Evolutionary conservation across 2,329 filamentous ascomycete species (phyloP), one percentile per base, ranked within the genome.

Genomic region (Pyrenochaeta sp.): DNA sequence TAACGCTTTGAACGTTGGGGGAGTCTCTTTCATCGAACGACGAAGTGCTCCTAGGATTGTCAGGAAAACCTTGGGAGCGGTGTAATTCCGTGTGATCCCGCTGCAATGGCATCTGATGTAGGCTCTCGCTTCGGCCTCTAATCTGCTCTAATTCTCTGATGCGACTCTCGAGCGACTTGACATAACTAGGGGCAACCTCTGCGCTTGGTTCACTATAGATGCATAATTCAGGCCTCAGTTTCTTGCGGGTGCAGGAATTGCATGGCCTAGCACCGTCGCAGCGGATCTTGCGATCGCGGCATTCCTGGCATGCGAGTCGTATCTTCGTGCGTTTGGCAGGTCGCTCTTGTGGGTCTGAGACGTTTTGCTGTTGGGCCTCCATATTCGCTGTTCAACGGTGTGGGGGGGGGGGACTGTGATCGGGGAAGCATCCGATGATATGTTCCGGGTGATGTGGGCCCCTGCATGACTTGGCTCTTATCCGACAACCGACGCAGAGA

Each of bases 251-350:
- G 36, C 49, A 52, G 18, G 49, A 41, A 32, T 42, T 32, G 21
- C 49, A 52, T 27, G 49, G 49, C 27, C 35, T 33, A 3, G n/a
- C 27, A n/a, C 49, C 49, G 18, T 52, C 49, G 18, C 49, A 52
- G 10, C 49, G 49, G n/a, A 52, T 52, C 36, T 52, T 52, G 2
- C 49, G 42, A 32, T 52, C 49, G 10, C 49, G 20, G 17, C 49
- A 52, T 32, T 52, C 49, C 17, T 47, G 42, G 23, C 49, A 52
- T 18, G 49, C 49, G 23, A 52, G 37, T 23, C 49, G 43, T 15
- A 46, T 52, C 35, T 52, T 52, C 11, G 42, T 27, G 3, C 49
- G 49, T 31, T 52, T 52, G 10, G 42, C 36, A 2, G 49, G 49
- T n/a, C 49, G 42, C 21, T 45, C 46, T 20, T 42, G 41, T 21